Evolutionary conservation across 495 filamentous ascomycete genomes (phyloP), one percentile per base, ranked within the genome.

Genomic region (Friedmanniomyces simplex): DNA sequence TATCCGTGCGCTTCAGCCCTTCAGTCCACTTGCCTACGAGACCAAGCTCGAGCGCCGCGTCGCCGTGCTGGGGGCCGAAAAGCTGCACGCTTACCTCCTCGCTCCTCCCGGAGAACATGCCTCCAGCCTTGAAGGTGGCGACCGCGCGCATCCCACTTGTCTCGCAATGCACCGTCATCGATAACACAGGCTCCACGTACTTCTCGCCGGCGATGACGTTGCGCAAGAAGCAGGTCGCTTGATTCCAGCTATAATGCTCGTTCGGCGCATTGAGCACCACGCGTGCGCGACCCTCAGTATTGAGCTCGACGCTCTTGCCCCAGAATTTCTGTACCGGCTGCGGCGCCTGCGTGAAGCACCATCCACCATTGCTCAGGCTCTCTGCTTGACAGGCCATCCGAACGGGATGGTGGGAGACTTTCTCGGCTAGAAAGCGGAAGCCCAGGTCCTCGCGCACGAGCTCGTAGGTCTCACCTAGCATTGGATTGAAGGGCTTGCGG

Each of bases 201-300:
- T 96, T 97, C 73, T 98, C 93, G 25, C 93, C 93, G 53, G 93
- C 91, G 61, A 98, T 93, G 58, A 98, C 88, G 65, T 98, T 98
- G 46, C 93, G 83, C 54, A 98, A 76, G 71, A 95, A 97, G 53
- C 83, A 86, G 11, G 89, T 96, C 13, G 90, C 86, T 7, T 84
- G 77, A 24, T 77, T 82, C 86, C 88, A 97, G 67, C 82, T 87
- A 72, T 86, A 98, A 55, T 78, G 76, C 63, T 96, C 91, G 46
- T 84, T 82, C 0, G 70, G 80, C 13, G 75, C 74, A 64, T 89
- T 86, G 24, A 95, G 71, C 36, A 75, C 78, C 34, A 97, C 73
- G 21, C 89, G 80, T 11, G 86, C 83, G 21, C 88, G 85, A 12
- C 93, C 93, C 43, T 95, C 91, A 0, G 90, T 97, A 47, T 83